Conservation (phyloP, 352 stramenopile genomes). For the Thalassiosira ordinaria region DNA sequence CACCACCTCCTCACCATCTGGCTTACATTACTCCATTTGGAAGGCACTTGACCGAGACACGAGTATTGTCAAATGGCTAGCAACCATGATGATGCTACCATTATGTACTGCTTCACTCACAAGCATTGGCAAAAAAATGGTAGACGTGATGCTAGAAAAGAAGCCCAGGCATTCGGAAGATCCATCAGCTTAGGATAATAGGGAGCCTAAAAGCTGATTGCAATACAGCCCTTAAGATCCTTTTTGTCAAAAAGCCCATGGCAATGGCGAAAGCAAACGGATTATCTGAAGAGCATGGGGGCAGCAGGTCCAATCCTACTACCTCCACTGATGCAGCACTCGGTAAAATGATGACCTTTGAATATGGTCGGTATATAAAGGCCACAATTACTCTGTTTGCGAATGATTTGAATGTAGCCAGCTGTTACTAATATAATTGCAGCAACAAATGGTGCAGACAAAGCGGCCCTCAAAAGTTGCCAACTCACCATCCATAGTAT, state of each 20-base stretch:
- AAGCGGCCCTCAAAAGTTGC: neutral
- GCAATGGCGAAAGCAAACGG: neutral
- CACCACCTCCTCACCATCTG: neutral
- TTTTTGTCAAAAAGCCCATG: constrained; percentile 9
- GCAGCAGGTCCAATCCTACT: neutral
- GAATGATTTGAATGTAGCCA: neutral
- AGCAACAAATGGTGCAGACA: neutral
- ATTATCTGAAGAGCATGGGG: neutral
- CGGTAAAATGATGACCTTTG: neutral
- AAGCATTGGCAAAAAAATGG: constrained; percentile 3
- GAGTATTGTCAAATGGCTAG: neutral
- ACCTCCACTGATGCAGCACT: neutral
- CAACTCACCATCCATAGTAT: neutral
- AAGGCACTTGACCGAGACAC: neutral
- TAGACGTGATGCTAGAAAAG: constrained; percentile 34
- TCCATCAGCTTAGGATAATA: constrained; percentile 40
- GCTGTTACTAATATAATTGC: neutral
- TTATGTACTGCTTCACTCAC: neutral
- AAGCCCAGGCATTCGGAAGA: constrained; percentile 6
- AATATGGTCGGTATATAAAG: neutral
- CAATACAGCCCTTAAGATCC: neutral
- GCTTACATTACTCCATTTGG: neutral
- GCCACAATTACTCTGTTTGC: neutral
- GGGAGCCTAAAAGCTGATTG: constrained; percentile 37
- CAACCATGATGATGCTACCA: neutral